phyloP scores from a whole-genome alignment of 345 rosid genomes.

The Moricandia arvensis region DNA sequence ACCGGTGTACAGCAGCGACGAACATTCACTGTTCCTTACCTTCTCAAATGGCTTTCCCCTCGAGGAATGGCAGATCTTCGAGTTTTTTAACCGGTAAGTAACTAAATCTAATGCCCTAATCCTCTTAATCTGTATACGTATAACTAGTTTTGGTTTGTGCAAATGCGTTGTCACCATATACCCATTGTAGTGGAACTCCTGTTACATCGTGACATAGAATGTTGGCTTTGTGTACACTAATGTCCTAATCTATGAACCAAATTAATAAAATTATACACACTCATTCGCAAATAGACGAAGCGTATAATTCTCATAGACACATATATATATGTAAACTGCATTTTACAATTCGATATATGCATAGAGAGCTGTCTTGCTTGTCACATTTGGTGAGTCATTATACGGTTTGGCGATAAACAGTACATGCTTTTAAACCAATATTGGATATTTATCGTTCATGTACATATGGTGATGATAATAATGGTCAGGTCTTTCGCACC shows the following conservation, averaged over 20 bases:
- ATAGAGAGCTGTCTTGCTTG: background rate
- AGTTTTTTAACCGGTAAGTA: background rate
- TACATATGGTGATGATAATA: background rate
- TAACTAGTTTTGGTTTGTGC: background rate
- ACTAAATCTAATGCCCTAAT: background rate
- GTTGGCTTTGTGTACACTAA: background rate
- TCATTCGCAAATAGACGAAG: background rate
- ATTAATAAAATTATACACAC: background rate
- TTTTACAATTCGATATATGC: background rate
- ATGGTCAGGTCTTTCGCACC: background rate
- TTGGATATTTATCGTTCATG: background rate
- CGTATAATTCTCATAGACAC: background rate
- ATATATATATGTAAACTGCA: background rate
- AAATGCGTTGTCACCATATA: background rate
- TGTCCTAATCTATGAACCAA: background rate
- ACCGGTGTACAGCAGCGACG: background rate
- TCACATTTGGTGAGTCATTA: background rate
- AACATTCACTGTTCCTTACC: background rate
- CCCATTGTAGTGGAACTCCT: background rate
- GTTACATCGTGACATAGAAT: background rate
- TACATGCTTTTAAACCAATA: background rate
- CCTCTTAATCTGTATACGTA: background rate
- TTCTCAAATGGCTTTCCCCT: slow-evolving; percentile 30
- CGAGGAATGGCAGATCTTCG: background rate
- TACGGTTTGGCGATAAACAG: background rate